phyloP scores from a whole-genome alignment of 106 monocot species.

The Acanthochlamys bracteata region DNA sequence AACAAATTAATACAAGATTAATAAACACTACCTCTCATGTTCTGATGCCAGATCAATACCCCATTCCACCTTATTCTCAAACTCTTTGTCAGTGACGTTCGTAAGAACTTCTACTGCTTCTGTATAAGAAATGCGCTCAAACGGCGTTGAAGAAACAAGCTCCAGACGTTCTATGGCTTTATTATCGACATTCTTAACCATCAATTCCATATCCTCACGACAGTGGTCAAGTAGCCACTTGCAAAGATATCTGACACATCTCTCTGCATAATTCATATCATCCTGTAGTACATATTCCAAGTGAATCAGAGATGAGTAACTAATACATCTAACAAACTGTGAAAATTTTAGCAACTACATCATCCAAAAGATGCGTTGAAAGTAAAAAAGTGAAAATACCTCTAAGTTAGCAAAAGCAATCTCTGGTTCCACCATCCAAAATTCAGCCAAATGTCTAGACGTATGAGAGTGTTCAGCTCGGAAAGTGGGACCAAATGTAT shows the following conservation, averaged over 20 bases:
- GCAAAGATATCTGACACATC: slow-evolving; percentile 61
- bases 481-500: slow-evolving; percentile 97
- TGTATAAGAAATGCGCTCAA: slow-evolving; percentile 66
- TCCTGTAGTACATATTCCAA: slow-evolving; percentile 30
- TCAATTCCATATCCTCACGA: slow-evolving; percentile 71
- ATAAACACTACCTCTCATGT: slow-evolving; percentile 52
- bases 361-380: background rate
- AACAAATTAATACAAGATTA: background rate
- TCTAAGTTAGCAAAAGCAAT: slow-evolving; percentile 89
- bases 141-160: slow-evolving; percentile 57
- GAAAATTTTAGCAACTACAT: too few species aligned
- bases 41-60: slow-evolving; percentile 83
- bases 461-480: slow-evolving; percentile 95
- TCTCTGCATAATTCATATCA: slow-evolving; percentile 78
- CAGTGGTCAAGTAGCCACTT: slow-evolving; percentile 72
- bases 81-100: slow-evolving; percentile 59
- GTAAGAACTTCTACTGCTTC: slow-evolving; percentile 54
- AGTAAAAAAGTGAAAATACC: slow-evolving; percentile 27
- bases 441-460: slow-evolving; percentile 90
- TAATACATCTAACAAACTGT: too few species aligned
- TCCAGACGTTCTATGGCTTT: slow-evolving; percentile 60
- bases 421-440: slow-evolving; percentile 99
- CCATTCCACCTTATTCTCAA: slow-evolving; percentile 75
- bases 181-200: slow-evolving; percentile 58
- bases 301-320: background rate